These are phyloP conservation scores for Arachnopeziza araneosa DNA, from an alignment of 2,329 filamentous ascomycete genomes.

Conservation along the genomic window DNA sequence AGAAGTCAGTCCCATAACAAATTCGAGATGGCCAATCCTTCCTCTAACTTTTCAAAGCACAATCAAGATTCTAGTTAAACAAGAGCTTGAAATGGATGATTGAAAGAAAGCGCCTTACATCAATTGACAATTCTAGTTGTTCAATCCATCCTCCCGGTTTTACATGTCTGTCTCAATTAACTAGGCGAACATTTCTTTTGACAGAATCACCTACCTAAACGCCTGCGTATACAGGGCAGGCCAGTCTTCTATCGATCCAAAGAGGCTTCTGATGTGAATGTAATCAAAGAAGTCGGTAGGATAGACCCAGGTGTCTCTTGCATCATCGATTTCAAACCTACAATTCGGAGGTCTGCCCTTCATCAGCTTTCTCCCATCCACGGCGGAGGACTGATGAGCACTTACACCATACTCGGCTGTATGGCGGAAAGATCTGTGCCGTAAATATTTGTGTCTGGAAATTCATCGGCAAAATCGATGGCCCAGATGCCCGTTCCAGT, in stretches of 20 bases:
- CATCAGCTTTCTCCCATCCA: not conserved
- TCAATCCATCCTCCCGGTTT: conserved; percentile 35
- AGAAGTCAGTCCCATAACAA: no score
- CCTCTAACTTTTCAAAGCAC: not conserved
- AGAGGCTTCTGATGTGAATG: conserved; percentile 53
- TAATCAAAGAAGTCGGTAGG: conserved; percentile 48
- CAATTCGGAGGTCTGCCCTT: conserved; percentile 47
- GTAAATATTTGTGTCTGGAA: conserved; percentile 28
- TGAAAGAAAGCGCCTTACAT: not conserved
- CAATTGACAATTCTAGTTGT: conserved; percentile 25
- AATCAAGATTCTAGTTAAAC: not conserved
- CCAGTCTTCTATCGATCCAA: conserved; percentile 53
- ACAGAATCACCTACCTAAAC: conserved; percentile 34
- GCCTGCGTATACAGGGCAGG: conserved; percentile 46
- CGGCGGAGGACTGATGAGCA: not conserved
- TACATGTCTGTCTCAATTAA: conserved; percentile 24
- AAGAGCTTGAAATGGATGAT: not conserved
- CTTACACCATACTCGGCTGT: conserved; percentile 34
- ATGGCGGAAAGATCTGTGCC: conserved; percentile 32
- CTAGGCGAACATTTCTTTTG: not conserved
- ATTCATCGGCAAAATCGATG: conserved; percentile 32
- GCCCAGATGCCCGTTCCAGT: conserved; percentile 42
- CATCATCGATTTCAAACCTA: conserved; percentile 60
- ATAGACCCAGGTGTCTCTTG: conserved; percentile 39
- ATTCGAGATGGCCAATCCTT: not conserved